Evolutionary conservation across 2,329 filamentous ascomycete species (phyloP).

Genomic region (Neonectria neomacrospora): DNA sequence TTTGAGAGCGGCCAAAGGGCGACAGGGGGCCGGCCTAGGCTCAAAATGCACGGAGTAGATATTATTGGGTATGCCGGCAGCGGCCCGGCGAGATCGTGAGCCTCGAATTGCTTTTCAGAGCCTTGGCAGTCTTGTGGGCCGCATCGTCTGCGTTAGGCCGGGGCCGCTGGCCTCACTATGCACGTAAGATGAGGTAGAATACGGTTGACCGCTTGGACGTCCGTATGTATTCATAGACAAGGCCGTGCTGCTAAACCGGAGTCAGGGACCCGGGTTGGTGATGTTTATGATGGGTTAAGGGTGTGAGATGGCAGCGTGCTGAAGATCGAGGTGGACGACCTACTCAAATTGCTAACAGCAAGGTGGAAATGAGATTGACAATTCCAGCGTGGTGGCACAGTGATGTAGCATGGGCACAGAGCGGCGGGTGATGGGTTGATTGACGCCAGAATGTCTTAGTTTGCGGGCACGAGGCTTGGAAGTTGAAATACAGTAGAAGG

Average conservation of each 20-base stretch:
- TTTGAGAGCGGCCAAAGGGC: neutral
- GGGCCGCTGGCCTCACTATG: neutral
- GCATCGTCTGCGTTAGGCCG: constrained; percentile 1
- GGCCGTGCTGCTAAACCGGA: constrained; percentile 11
- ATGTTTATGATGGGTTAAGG: constrained; percentile 5
- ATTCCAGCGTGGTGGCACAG: constrained; percentile 1
- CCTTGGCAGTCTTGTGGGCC: neutral
- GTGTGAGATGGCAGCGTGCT: constrained; percentile 2
- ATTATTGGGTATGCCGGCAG: constrained; percentile 26
- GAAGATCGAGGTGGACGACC: neutral
- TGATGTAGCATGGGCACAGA: neutral
- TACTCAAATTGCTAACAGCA: constrained; percentile 7
- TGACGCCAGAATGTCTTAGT: constrained; percentile 3
- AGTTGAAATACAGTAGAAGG: neutral
- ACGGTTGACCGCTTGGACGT: constrained; percentile 16
- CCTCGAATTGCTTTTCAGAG: constrained; percentile 13
- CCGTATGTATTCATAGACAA: neutral
- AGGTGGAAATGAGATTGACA: constrained; percentile 3
- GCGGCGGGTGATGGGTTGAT: constrained; percentile 7
- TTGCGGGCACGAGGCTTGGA: neutral
- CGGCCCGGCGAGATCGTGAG: constrained; percentile 7
- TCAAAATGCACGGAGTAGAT: constrained; percentile 20
- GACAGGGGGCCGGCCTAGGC: constrained; percentile 6
- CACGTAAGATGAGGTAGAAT: neutral
- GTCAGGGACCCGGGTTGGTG: constrained; percentile 22